Evolutionary conservation across 768 basidiomycete genomes (phyloP).

Genomic region (Crucibulum laeve): DNA sequence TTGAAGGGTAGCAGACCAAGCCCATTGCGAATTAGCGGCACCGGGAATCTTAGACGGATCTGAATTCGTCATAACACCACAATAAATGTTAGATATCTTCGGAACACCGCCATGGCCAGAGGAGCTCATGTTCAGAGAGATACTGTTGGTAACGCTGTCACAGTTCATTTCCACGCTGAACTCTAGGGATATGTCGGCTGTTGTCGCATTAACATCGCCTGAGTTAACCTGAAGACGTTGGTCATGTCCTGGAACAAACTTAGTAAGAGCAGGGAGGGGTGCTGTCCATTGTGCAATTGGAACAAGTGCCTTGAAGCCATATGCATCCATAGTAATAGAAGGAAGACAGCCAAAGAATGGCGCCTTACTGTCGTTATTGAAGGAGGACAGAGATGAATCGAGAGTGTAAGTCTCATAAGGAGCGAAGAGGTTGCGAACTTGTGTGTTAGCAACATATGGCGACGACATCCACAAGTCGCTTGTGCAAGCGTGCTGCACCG

Average conservation of each 20-base stretch:
- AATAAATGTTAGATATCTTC: conserved; percentile 44
- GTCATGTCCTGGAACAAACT: conserved; percentile 86
- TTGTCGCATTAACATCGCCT: conserved; percentile 46
- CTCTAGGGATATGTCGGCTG: conserved; percentile 68
- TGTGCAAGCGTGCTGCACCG: conserved; percentile 62
- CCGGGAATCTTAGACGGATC: conserved; percentile 48
- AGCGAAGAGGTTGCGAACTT: conserved; percentile 70
- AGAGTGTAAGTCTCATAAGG: conserved; percentile 83
- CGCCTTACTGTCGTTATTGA: conserved; percentile 48
- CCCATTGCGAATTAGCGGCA: conserved; percentile 55
- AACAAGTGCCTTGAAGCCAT: conserved; percentile 80
- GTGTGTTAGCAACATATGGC: conserved; percentile 59
- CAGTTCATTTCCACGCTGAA: conserved; percentile 81
- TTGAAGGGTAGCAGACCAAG: conserved; percentile 70
- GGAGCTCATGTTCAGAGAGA: conserved; percentile 67
- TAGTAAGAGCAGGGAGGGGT: conserved; percentile 70
- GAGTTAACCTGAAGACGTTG: conserved; percentile 53
- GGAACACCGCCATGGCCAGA: conserved; percentile 59
- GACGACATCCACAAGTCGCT: conserved; percentile 68
- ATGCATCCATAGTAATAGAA: conserved; percentile 62
- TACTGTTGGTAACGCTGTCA: conserved; percentile 51
- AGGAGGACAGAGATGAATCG: conserved; percentile 59
- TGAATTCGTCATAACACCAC: conserved; percentile 44
- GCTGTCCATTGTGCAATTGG: conserved; percentile 62
- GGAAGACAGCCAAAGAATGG: conserved; percentile 77